phyloP scores from a whole-genome alignment of 129 eudicot genomes.

The Lonicera japonica region DNA sequence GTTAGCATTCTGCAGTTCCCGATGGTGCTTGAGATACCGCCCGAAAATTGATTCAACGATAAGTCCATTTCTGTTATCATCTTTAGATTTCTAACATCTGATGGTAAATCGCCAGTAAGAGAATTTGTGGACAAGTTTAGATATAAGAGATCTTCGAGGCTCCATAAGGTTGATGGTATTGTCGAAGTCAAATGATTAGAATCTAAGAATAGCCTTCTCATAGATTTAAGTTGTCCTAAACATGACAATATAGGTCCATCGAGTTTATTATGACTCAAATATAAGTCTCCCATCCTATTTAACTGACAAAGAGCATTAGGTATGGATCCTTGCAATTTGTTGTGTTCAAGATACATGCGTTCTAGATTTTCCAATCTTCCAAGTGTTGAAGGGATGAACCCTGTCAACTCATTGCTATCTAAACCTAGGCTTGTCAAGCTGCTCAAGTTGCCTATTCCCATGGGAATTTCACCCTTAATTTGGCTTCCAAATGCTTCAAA shows the following conservation, averaged over 20 bases:
- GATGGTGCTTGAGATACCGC: no score
- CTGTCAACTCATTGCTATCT: no score
- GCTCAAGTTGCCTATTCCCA: no score
- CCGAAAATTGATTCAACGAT: no score
- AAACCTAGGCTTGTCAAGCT: no score
- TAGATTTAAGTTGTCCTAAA: slow-evolving; percentile 12
- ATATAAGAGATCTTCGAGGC: no score
- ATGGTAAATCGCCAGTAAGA: slow-evolving; percentile 18
- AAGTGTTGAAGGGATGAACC: slow-evolving; percentile 15
- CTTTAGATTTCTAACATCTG: slow-evolving; percentile 23
- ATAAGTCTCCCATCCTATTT: not conserved
- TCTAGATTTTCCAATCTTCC: slow-evolving; percentile 4
- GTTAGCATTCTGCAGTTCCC: no score
- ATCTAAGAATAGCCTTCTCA: slow-evolving; percentile 8
- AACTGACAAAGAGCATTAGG: slow-evolving; percentile 12
- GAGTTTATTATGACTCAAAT: not conserved
- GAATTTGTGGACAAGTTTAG: no score
- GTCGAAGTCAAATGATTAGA: slow-evolving; percentile 6
- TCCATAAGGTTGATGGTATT: no score
- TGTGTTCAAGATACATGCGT: not conserved
- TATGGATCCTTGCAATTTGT: slow-evolving; percentile 9
- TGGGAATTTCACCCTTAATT: slow-evolving; percentile 24
- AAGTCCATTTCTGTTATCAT: slow-evolving; percentile 13
- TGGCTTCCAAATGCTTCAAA: slow-evolving; percentile 5
- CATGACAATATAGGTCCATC: slow-evolving; percentile 15